These are phyloP conservation scores for Cytauxzoon felis DNA, from an alignment of 169 alveolate species.

Conservation along the genomic window DNA sequence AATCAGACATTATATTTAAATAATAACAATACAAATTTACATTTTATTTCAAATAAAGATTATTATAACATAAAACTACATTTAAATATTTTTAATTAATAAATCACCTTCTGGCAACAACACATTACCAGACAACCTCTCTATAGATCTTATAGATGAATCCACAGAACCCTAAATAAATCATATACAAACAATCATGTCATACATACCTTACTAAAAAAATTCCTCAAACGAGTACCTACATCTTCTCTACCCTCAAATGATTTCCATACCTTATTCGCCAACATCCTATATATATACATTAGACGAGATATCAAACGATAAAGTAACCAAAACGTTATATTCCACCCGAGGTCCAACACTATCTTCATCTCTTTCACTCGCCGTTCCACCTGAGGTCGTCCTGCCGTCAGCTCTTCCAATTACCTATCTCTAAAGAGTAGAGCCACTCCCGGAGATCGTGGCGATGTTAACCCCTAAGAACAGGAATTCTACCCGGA, in stretches of 20 bases:
- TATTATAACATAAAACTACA: not conserved
- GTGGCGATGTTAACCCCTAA: no score
- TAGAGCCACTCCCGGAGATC: no score
- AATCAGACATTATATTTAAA: slow-evolving; percentile 21
- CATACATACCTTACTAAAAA: slow-evolving; percentile 38
- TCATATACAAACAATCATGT: not conserved
- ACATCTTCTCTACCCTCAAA: slow-evolving; percentile 11
- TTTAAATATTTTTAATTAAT: not conserved
- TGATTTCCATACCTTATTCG: slow-evolving; percentile 49
- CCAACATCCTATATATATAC: slow-evolving; percentile 29
- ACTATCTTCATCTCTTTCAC: no score
- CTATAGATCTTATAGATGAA: slow-evolving; percentile 37
- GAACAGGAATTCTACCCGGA: no score
- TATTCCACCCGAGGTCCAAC: no score
- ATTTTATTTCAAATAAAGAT: not conserved
- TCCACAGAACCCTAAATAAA: slow-evolving; percentile 57
- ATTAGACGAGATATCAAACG: not conserved
- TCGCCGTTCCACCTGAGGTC: no score
- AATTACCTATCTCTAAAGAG: no score
- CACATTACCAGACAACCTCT: slow-evolving; percentile 36
- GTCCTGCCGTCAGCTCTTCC: no score
- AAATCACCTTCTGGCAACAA: slow-evolving; percentile 26
- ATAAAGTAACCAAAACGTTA: no score
- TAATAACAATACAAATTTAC: not conserved
- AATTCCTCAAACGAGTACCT: slow-evolving; percentile 27